phyloP scores from a whole-genome alignment of 192 early-diverging fungal genomes.

The Linnemannia zychae region DNA sequence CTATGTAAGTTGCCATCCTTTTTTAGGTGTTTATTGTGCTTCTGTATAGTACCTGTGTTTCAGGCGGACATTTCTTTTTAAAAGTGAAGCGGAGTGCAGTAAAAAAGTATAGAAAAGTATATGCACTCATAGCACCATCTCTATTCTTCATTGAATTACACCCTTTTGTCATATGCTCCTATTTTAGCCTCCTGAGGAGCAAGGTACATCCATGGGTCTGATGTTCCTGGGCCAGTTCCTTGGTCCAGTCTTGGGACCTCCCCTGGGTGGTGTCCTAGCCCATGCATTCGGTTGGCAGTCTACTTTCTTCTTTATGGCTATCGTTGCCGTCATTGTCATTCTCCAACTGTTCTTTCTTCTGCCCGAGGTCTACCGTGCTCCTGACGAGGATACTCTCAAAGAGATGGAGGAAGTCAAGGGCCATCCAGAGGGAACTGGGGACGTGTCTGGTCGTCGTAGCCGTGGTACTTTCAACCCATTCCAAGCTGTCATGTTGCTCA shows the following conservation, averaged over 20 bases:
- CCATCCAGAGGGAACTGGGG: background rate
- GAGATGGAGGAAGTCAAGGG: constrained; percentile 19
- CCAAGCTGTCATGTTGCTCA: constrained; percentile 54
- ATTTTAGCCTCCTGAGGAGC: constrained; percentile 39
- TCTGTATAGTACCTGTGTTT: background rate
- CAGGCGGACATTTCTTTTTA: background rate
- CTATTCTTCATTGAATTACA: background rate
- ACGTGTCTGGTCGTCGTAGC: constrained; percentile 2
- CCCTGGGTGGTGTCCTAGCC: constrained; percentile 63
- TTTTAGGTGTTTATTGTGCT: background rate
- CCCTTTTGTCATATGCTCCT: background rate
- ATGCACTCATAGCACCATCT: background rate
- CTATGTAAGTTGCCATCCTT: constrained; percentile 31
- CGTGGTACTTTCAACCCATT: constrained; percentile 44
- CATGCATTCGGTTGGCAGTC: constrained; percentile 56
- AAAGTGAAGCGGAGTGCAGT: background rate
- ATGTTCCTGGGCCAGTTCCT: constrained; percentile 56
- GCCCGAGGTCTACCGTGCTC: constrained; percentile 60
- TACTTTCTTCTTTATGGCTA: constrained; percentile 63
- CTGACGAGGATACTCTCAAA: constrained; percentile 18
- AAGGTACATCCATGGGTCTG: constrained; percentile 54
- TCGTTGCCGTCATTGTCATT: constrained; percentile 44
- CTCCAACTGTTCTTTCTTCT: constrained; percentile 56
- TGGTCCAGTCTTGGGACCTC: constrained; percentile 51
- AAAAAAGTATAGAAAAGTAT: background rate